Percentiles rank a stretch among this genome's conserved stretches.
Conservation (phyloP, 345 rosid species). For the Lagerstroemia speciosa region DNA sequence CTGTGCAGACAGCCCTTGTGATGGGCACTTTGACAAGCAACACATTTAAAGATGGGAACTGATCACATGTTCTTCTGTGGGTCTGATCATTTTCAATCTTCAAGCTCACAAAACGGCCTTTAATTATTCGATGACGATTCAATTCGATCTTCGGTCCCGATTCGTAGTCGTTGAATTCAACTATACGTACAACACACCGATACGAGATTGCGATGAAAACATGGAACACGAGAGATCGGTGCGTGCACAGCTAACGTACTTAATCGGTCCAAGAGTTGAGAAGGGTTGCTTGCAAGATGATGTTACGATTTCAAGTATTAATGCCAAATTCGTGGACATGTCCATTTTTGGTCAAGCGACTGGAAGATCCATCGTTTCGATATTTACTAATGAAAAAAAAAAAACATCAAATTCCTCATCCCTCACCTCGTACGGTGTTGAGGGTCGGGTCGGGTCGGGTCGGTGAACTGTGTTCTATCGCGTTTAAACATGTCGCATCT, state of each 20-base stretch:
- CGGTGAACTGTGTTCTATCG: too few species aligned
- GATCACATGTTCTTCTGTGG: slow-evolving; percentile 22
- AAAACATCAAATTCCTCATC: not conserved
- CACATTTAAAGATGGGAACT: slow-evolving; percentile 10
- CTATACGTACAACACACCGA: not conserved
- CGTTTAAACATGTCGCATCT: too few species aligned
- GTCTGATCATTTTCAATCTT: slow-evolving; percentile 10
- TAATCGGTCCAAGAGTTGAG: too few species aligned
- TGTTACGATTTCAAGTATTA: not conserved
- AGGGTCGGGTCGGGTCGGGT: too few species aligned
- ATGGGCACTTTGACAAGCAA: slow-evolving; percentile 6
- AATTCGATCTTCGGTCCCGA: not conserved
- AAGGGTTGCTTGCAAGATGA: not conserved
- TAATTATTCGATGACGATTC: not conserved
- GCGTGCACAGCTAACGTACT: not conserved
- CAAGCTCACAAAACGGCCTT: not conserved
- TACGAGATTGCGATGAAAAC: not conserved
- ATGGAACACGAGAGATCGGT: not conserved
- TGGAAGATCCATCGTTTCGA: not conserved
- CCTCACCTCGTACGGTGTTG: not conserved
- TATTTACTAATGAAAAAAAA: too few species aligned
- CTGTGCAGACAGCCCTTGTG: slow-evolving; percentile 32
- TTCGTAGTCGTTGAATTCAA: not conserved
- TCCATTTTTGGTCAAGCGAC: not conserved
- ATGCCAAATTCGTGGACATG: not conserved